Evolutionary conservation across 2,329 filamentous ascomycete genomes (phyloP).

Genomic region (Epichloe gansuensis): DNA sequence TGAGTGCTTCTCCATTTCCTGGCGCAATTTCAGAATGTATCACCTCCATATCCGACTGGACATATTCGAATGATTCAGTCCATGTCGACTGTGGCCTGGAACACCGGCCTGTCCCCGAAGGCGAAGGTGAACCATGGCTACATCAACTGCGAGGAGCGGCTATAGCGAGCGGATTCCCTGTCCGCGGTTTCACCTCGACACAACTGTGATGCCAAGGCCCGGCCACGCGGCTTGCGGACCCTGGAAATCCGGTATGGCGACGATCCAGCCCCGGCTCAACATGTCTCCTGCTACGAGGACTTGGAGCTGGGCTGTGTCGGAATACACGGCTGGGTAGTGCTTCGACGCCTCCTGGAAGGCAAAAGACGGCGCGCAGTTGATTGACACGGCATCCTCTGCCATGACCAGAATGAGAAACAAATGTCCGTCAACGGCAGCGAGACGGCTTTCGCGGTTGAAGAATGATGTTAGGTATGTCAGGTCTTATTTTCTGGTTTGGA

Average conservation of each 20-base stretch:
- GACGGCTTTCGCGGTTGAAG: not conserved
- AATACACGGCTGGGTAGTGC: too few relatives aligned
- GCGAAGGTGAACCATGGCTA: conserved; percentile 17
- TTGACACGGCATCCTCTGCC: too few relatives aligned
- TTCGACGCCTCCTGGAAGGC: too few relatives aligned
- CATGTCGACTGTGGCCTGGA: conserved; percentile 21
- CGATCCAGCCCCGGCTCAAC: too few relatives aligned
- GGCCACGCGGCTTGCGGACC: too few relatives aligned
- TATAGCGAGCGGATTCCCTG: conserved; percentile 23
- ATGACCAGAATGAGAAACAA: too few relatives aligned
- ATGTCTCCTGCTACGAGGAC: too few relatives aligned
- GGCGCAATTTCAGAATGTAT: conserved; percentile 19
- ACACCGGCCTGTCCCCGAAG: conserved; percentile 18
- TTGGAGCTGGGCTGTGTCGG: too few relatives aligned
- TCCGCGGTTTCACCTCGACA: conserved; percentile 6
- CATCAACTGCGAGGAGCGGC: conserved; percentile 18
- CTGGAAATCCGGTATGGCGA: too few relatives aligned
- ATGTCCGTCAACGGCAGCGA: too few relatives aligned
- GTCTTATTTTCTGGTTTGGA: not conserved
- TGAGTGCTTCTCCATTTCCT: conserved; percentile 23
- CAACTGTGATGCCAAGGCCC: not conserved
- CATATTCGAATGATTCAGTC: conserved; percentile 20
- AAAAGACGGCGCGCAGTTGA: too few relatives aligned
- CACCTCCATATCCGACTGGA: conserved; percentile 20
- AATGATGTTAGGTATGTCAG: not conserved